These are phyloP conservation scores for Phytophthora multivora DNA, from an alignment of 352 stramenopile species.

Conservation along the genomic window DNA sequence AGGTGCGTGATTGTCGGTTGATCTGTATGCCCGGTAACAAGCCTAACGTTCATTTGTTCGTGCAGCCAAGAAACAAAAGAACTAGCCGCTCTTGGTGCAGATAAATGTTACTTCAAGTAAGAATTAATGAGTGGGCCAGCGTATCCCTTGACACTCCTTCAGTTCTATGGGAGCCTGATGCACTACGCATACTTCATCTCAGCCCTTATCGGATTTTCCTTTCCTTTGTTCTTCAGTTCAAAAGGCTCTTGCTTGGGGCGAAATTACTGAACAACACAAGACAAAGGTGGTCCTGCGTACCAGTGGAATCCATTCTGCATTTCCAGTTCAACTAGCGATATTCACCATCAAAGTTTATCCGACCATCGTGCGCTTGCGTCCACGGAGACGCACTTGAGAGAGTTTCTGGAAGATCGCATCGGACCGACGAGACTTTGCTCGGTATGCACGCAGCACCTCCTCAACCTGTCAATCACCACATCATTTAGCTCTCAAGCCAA, in stretches of 20 bases:
- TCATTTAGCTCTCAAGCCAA: background rate
- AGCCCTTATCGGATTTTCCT: too few species aligned
- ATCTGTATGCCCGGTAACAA: constrained; percentile 1
- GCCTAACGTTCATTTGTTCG: background rate
- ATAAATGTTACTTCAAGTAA: constrained; percentile 12
- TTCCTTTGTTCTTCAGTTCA: too few species aligned
- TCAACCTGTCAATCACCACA: constrained; percentile 50
- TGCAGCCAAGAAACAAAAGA: constrained; percentile 76
- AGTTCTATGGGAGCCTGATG: too few species aligned
- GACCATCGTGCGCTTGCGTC: constrained; percentile 92
- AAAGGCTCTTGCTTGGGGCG: too few species aligned
- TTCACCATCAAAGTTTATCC: constrained; percentile 51
- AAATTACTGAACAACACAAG: too few species aligned
- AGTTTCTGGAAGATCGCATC: constrained; percentile 88
- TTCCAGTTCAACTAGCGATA: background rate
- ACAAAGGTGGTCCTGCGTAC: background rate
- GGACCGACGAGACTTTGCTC: constrained; percentile 72
- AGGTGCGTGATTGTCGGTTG: constrained; percentile 32
- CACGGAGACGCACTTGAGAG: constrained; percentile 84
- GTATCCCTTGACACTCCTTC: background rate
- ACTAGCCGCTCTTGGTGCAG: constrained; percentile 35
- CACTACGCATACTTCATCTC: too few species aligned
- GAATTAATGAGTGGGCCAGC: background rate
- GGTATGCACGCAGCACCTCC: constrained; percentile 88
- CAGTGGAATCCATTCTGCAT: background rate